Evolutionary conservation across 257 asterid genomes (phyloP).

Genomic region (Jasminum sambac): DNA sequence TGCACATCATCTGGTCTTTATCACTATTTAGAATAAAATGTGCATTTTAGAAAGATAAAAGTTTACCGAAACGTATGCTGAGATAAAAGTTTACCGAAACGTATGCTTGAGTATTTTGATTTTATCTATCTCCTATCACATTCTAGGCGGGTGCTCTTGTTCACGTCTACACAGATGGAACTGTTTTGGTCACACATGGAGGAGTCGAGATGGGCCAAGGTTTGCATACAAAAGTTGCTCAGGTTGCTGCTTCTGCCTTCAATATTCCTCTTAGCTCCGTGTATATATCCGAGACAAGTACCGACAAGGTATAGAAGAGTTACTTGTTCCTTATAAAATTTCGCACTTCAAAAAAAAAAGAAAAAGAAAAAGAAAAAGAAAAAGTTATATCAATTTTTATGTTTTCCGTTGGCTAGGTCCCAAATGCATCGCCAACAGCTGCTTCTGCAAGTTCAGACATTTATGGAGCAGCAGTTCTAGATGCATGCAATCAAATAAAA

Average conservation of each 20-base stretch:
- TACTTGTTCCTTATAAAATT: neutral
- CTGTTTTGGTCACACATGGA: slow-evolving; percentile 93
- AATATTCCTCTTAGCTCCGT: slow-evolving; percentile 84
- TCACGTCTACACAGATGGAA: slow-evolving; percentile 96
- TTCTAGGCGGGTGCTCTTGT: slow-evolving; percentile 96
- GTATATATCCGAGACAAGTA: slow-evolving; percentile 94
- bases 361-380: too few species aligned
- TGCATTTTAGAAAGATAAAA: too few species aligned
- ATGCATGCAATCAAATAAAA: slow-evolving; percentile 93
- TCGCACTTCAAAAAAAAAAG: too few species aligned
- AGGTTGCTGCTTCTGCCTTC: slow-evolving; percentile 90
- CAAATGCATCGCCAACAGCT: slow-evolving; percentile 97
- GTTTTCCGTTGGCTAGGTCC: slow-evolving; percentile 53
- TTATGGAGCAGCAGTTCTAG: slow-evolving; percentile 96
- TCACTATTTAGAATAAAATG: too few species aligned
- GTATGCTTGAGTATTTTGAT: too few species aligned
- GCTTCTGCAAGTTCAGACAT: slow-evolving; percentile 99
- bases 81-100: too few species aligned
- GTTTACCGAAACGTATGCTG: too few species aligned
- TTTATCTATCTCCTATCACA: slow-evolving; percentile 14
- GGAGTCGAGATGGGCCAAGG: slow-evolving; percentile 99
- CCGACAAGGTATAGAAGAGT: slow-evolving; percentile 69
- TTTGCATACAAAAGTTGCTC: slow-evolving; percentile 96
- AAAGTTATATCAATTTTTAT: too few species aligned
- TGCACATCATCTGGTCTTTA: too few species aligned